A percentile compares a stretch with the other conserved stretches of the same genome.
These are phyloP conservation scores for Diacronema lutheri DNA, from an alignment of 78 protist species.

Conservation along the genomic window DNA sequence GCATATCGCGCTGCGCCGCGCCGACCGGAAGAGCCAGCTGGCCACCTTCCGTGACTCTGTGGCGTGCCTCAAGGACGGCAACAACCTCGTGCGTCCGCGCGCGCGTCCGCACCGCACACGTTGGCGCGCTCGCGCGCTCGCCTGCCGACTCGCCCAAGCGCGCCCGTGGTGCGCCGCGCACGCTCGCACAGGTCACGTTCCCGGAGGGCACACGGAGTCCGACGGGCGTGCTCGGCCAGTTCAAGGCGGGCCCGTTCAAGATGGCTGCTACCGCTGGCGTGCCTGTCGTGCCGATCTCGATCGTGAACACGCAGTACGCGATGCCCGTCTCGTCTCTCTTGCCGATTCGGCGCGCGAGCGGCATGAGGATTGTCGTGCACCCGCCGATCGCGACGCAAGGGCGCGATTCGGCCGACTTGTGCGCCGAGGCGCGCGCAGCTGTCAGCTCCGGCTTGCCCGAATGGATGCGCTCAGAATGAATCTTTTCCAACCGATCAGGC, in stretches of 20 bases:
- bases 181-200: background rate
- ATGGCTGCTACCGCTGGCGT: background rate
- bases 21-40: background rate
- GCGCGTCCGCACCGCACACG: background rate
- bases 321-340: too few relatives aligned
- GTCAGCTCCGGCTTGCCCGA: too few relatives aligned
- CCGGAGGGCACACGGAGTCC: background rate
- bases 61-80: background rate
- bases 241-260: conserved; percentile 2
- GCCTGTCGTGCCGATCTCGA: background rate
- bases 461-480: too few relatives aligned
- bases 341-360: too few relatives aligned
- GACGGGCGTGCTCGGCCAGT: background rate
- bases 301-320: background rate
- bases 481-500: too few relatives aligned
- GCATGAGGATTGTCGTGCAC: too few relatives aligned
- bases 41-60: background rate
- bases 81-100: background rate
- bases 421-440: too few relatives aligned
- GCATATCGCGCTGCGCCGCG: background rate
- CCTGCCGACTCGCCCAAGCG: too few relatives aligned
- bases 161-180: background rate
- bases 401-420: too few relatives aligned
- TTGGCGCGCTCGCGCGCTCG: too few relatives aligned
- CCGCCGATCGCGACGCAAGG: too few relatives aligned